phyloP scores from a whole-genome alignment of 441 rosid genomes.

The Populus hybrid region DNA sequence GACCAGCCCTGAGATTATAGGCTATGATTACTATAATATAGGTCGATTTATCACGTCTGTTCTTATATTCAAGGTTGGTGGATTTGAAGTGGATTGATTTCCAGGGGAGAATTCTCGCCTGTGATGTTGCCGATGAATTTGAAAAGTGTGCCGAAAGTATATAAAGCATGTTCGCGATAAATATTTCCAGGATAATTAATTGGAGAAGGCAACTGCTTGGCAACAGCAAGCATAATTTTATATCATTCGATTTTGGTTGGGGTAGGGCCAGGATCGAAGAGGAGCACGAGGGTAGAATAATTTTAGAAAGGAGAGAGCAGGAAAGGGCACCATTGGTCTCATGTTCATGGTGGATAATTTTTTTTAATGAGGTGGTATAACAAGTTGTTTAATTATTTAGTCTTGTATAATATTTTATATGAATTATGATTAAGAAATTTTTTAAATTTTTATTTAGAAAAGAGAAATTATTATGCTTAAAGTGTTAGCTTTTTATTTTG shows the following conservation, averaged over 20 bases:
- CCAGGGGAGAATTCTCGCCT: too few species aligned
- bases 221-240: not conserved
- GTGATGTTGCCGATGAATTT: not conserved
- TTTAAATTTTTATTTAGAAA: too few species aligned
- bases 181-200: not conserved
- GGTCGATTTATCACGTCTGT: not conserved
- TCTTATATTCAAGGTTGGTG: not conserved
- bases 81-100: not conserved
- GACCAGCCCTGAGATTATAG: not conserved
- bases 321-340: too few species aligned
- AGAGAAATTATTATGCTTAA: too few species aligned
- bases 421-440: too few species aligned
- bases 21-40: not conserved
- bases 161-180: too few species aligned
- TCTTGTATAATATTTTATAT: too few species aligned
- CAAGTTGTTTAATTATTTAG: too few species aligned
- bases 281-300: not conserved
- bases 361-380: too few species aligned
- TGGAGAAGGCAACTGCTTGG: not conserved
- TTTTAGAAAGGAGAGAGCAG: not conserved
- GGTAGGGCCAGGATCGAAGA: not conserved
- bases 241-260: not conserved
- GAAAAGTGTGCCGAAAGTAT: not conserved
- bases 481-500: fast-evolving
- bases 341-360: too few species aligned